Percentiles rank a stretch among this genome's conserved stretches.
Conservation (phyloP, 176 grass and related monocot genomes). For the Rhipidocladum racemiflorum region DNA sequence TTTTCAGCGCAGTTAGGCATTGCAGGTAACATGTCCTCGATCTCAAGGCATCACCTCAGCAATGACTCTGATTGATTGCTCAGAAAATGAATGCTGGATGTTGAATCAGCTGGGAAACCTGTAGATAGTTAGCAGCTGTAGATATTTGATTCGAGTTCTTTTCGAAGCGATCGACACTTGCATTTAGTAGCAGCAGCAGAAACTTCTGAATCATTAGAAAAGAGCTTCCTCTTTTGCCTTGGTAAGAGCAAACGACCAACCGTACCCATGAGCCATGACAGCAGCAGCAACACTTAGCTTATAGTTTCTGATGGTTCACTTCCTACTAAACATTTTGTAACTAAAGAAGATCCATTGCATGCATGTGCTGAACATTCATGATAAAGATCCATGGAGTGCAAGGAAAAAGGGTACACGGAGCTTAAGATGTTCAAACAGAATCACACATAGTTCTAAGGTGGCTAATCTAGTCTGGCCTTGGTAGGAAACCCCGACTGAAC, state of each 20-base stretch:
- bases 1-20: not conserved
- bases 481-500: not conserved
- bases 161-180: not conserved
- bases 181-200: not conserved
- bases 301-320: not conserved
- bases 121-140: not conserved
- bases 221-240: not conserved
- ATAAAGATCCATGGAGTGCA: not conserved
- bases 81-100: not conserved
- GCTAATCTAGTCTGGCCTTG: not conserved
- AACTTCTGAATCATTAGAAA: not conserved
- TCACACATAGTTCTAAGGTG: not conserved
- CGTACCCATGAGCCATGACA: not conserved
- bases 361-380: not conserved
- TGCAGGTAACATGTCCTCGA: not conserved
- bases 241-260: not conserved
- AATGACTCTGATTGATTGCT: not conserved
- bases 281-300: not conserved
- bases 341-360: not conserved
- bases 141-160: not conserved
- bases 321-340: not conserved
- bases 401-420: not conserved
- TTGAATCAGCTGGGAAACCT: not conserved
- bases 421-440: not conserved
- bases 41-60: not conserved